Base-by-base conservation (phyloP, 768 basidiomycete species). In the Pulveroboletus sp. region DNA sequence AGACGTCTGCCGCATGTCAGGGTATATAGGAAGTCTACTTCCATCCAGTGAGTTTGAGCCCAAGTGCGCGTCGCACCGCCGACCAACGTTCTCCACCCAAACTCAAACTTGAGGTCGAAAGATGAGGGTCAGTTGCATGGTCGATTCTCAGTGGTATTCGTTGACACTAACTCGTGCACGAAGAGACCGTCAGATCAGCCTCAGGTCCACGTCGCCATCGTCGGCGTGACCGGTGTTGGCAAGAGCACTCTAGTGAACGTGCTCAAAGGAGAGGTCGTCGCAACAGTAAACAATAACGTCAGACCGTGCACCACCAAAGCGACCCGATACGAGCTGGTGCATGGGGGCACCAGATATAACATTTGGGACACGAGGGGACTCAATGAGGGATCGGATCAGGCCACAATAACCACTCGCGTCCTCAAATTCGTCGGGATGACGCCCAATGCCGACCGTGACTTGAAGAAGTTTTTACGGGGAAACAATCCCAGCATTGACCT, bases 171-270 rank as follows among this genome's bases (percentile, higher is more conserved):
- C 23, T 12, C 12, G 22, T 23, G 13, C 9, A 4, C 26, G 6
- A 53, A 59, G 57, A 6, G 2, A 23, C 17, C 29, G 5, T 20
- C 29, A 5, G 17, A 50, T 32, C 47, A 45, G 30, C 37, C 10
- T 26, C 36, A 47, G 27, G 16, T 49, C 4, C 49, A 63, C 32
- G 45, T 63, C 19, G 62, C 63, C 27, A 29, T 63, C 30, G 58
- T 55, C 20, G 62, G 62, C 10, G 30, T 45, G 30, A 63, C 62
- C 13, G 62, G 62, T 2, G 63, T 51, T 37, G 62, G 62, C 35
- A 63, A 63, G 37, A 63, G 62, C 50, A 63, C 63, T 7, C 41
- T 65, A 9, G 61, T 65, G 19, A 63, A 63, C 27, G 39, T 63
- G 45, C 60, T 63, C 41, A 35, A 36, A n/a, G 62, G 55, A 47